Conservation (phyloP, 495 filamentous ascomycete species). For the Hamigera avellanea region DNA sequence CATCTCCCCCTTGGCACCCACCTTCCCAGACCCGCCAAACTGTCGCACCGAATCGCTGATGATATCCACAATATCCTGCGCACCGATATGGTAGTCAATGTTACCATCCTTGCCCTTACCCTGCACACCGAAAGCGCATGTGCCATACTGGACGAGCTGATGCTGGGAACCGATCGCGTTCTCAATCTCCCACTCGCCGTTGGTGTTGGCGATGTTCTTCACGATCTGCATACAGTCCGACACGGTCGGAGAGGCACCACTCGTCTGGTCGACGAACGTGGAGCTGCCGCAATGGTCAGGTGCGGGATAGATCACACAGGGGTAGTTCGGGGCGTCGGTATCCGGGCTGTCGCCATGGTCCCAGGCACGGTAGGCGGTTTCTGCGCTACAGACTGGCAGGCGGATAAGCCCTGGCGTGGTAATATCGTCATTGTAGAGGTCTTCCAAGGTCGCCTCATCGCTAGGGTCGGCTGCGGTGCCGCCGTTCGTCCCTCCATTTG, state of each 20-base stretch:
- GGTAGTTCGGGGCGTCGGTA: too few relatives aligned
- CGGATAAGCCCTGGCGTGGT: too few relatives aligned
- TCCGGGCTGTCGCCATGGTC: too few relatives aligned
- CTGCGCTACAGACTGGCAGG: too few relatives aligned
- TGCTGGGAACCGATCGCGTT: not conserved
- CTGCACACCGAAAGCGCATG: slow-evolving; percentile 8
- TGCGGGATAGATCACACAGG: too few relatives aligned
- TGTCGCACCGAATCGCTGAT: slow-evolving; percentile 11
- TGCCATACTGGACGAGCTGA: slow-evolving; percentile 8
- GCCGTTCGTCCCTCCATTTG: too few relatives aligned
- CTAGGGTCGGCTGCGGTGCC: too few relatives aligned
- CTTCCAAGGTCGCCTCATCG: too few relatives aligned
- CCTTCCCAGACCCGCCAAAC: slow-evolving; percentile 10
- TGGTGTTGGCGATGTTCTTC: slow-evolving; percentile 13
- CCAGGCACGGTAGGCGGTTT: too few relatives aligned
- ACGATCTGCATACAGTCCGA: slow-evolving; percentile 13
- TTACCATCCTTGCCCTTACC: slow-evolving; percentile 2
- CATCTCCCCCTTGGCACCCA: slow-evolving; percentile 19
- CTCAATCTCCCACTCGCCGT: slow-evolving; percentile 2
- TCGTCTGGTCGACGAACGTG: slow-evolving; percentile 12
- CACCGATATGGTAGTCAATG: slow-evolving; percentile 10
- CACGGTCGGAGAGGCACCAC: slow-evolving; percentile 10
- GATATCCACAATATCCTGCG: slow-evolving; percentile 17
- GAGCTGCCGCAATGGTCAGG: slow-evolving; percentile 8
- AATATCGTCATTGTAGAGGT: too few relatives aligned